Base-by-base conservation (phyloP, 1,284 basidiomycete species). In the Naganishia sp. region DNA sequence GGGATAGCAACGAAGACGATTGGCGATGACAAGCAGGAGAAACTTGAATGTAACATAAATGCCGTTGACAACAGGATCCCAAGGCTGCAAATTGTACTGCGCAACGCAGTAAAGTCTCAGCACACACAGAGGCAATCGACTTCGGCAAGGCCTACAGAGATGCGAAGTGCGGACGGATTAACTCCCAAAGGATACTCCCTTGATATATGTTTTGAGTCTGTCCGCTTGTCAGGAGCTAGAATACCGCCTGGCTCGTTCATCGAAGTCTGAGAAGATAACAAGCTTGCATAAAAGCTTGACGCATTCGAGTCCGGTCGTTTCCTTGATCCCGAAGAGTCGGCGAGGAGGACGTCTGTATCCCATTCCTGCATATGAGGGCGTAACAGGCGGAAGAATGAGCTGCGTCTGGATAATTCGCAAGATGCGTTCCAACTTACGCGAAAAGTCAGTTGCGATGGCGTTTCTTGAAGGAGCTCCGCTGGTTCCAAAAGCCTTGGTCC, bases 11-110 rank as follows among this genome's bases (percentile, higher is more conserved):
- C 58, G 35, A 2, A 61, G 47, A 47, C 25, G 23, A 39, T 51
- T 61, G 23, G 58, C 28, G 6, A 61, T 21, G 13, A 61, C 21
- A 13, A 50, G 49, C 58, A 61, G 47, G 9, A 61, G 32, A 25
- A 61, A 61, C 32, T 61, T 61, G 47, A 61, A 61, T 21, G 58
- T 61, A 3, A 61, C 49, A n/a, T 51, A 61, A 0, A 21, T 18
- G 3, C 58, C 58, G 23, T 35, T 51, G 15, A 51, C 35, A 11
- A 51, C 13, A 10, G 58, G 47, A 23, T 61, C 58, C 58, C 58
- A 61, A 2, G 58, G 47, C 11, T 35, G 32, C 11, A 47, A 17
- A 11, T 61, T 47, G 18, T 51, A 6, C 58, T 61, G 21, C 35
- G 3, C 21, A 17, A 4, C 18, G 9, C 18, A 54, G 35, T 7